Evolutionary conservation across 805 yeast genomes (phyloP).

Genomic region (Pichia rugopelliculosa): DNA sequence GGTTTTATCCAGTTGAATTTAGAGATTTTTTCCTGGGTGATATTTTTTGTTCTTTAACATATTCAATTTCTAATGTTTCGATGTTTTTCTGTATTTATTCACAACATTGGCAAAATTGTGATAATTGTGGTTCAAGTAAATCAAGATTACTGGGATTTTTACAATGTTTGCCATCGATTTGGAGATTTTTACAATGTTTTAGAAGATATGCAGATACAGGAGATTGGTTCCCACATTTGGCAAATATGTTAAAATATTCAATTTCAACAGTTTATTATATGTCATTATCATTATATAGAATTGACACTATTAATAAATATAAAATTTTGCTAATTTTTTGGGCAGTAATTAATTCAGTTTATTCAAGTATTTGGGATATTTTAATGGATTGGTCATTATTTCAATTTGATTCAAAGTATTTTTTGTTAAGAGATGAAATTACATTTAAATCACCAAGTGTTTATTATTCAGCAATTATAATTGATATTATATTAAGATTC

Average conservation of each 20-base stretch:
- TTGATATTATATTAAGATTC: conserved; percentile 70
- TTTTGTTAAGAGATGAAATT: conserved; percentile 62
- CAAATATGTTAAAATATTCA: conserved; percentile 75
- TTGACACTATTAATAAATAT: conserved; percentile 36
- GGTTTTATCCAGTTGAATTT: conserved; percentile 91
- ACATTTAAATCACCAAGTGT: conserved; percentile 51
- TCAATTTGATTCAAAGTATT: conserved; percentile 53
- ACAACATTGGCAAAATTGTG: conserved; percentile 56
- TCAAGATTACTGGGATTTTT: conserved; percentile 79
- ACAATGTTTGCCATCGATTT: conserved; percentile 75
- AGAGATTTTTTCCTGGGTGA: conserved; percentile 92
- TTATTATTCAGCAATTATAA: conserved; percentile 68
- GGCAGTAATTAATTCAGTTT: conserved; percentile 66
- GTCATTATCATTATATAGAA: conserved; percentile 71
- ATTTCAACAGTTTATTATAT: conserved; percentile 62
- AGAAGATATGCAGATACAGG: conserved; percentile 91
- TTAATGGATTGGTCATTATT: conserved; percentile 94
- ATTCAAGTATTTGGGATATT: conserved; percentile 78
- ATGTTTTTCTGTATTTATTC: conserved; percentile 80
- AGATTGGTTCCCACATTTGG: conserved; percentile 93
- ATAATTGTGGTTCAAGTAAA: conserved; percentile 66
- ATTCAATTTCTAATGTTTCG: conserved; percentile 77
- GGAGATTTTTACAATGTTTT: conserved; percentile 87
- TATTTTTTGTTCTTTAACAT: conserved; percentile 79
- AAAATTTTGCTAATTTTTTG: conserved; percentile 61